A percentile compares a stretch with the other conserved stretches of the same genome.
These are phyloP conservation scores for Oenanthe javanica DNA, from an alignment of 140 eudicot genomes.

Conservation along the genomic window DNA sequence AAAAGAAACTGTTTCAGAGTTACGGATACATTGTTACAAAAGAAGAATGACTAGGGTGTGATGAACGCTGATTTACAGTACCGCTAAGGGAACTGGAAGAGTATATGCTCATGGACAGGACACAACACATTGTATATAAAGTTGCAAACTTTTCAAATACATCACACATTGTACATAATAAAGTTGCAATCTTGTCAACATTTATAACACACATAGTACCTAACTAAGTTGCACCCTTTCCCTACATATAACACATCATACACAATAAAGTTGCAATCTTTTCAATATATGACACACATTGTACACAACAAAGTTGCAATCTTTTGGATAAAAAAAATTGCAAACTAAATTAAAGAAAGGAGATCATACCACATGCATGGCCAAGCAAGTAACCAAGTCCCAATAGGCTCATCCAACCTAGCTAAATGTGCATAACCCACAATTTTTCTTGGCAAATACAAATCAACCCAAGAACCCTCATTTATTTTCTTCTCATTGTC, in stretches of 20 bases:
- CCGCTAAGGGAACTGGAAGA: not conserved
- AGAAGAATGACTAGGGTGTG: too few relatives aligned
- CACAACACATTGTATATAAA: not conserved
- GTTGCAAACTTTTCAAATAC: not conserved
- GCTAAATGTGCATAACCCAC: conserved; percentile 78
- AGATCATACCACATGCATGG: conserved; percentile 84
- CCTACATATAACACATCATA: too few relatives aligned
- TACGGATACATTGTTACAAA: too few relatives aligned
- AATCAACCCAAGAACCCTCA: conserved; percentile 63
- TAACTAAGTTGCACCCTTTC: too few relatives aligned
- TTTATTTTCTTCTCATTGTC: not conserved
- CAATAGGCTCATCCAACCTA: conserved; percentile 77
- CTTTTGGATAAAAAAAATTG: not conserved
- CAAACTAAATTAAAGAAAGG: not conserved
- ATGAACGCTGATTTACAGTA: not conserved
- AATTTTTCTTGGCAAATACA: conserved; percentile 43
- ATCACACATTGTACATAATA: not conserved
- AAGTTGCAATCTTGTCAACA: not conserved
- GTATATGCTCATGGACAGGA: not conserved
- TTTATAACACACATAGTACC: too few relatives aligned
- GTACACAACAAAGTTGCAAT: not conserved
- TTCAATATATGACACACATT: not conserved
- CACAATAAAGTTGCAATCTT: not conserved
- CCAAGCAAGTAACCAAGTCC: conserved; percentile 98
- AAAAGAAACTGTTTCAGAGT: too few relatives aligned